A percentile compares a stretch with the other conserved stretches of the same genome.
Conservation (phyloP, 805 yeast genomes). For the Lachancea dasiensis region DNA sequence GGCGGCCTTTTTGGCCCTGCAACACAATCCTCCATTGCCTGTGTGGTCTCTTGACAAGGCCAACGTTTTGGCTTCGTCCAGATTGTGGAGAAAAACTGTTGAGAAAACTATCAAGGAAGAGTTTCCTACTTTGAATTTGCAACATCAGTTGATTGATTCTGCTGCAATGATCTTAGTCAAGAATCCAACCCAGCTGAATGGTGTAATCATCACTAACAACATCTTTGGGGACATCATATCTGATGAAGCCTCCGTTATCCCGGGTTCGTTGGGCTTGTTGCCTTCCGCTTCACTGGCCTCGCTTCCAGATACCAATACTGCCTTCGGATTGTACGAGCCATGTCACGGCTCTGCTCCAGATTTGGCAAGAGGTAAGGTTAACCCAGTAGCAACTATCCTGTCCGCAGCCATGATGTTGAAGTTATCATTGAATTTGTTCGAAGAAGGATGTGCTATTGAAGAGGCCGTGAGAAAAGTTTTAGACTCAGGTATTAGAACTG, state of each 20-base stretch:
- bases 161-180: constrained; percentile 98
- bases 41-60: constrained; percentile 97
- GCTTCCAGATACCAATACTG: constrained; percentile 89
- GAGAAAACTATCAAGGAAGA: constrained; percentile 77
- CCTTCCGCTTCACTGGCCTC: constrained; percentile 95
- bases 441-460: constrained; percentile 86
- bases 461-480: constrained; percentile 78
- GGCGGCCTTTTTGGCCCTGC: constrained; percentile 97
- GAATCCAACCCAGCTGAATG: constrained; percentile 85
- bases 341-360: constrained; percentile 99
- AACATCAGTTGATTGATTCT: constrained; percentile 95
- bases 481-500: constrained; percentile 83
- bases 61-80: constrained; percentile 90
- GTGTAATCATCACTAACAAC: constrained; percentile 86
- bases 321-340: constrained; percentile 96
- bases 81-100: constrained; percentile 94
- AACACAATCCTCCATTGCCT: constrained; percentile 88
- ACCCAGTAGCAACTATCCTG: constrained; percentile 91
- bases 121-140: constrained; percentile 80
- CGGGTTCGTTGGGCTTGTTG: constrained; percentile 92
- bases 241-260: constrained; percentile 96
- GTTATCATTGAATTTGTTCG: constrained; percentile 72
- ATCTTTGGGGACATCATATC: constrained; percentile 98
- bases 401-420: constrained; percentile 98
- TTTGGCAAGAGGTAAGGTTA: constrained; percentile 77